Evolutionary conservation across 2,329 filamentous ascomycete species (phyloP), one percentile per base, ranked within the genome.

Genomic region (Dissoconium aciculare): DNA sequence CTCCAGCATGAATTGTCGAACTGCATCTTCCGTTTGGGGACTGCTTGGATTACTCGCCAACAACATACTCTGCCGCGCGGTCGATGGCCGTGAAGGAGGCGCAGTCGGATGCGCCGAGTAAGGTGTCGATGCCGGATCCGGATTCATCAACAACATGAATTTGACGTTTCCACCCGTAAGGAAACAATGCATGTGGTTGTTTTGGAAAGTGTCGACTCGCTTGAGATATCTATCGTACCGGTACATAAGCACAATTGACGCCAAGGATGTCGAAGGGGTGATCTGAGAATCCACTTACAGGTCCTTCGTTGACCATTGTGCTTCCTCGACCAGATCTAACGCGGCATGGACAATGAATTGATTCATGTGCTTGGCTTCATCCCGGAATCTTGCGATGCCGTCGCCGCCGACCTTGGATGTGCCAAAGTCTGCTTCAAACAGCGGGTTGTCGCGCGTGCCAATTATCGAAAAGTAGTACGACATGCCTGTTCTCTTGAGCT

Each of bases 391-490:
- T 38, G 87, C 71, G 53, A 84, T 67, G 46, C 89, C 89, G 64
- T 95, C 89, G 53, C 87, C 87, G 60, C 87, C 85, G 47, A 84
- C 78, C 58, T 94, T 94, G 24, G 83, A 92, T 23, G 87, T 94
- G 48, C 89, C 89, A 55, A 98, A 98, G 53, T 93, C 85, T 58
- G 91, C 74, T 61, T 92, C 87, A 62, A 95, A 98, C 44, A 98
- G 71, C 17, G 89, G 87, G 53, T 87, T 91, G 64, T 98, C 89
- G 48, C 83, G 81, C 13, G 84, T 91, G 52, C 85, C 89, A 56
- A 98, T 74, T 46, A 98, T 93, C 52, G 81, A 81, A 61, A 98
- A 95, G 65, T 94, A 94, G 68, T 95, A 98, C 37, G 85, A 94
- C 89, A 95, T 95, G 11, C 10, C n/a, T 24, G 9, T 17, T 17